Evolutionary conservation across 2,329 filamentous ascomycete genomes (phyloP).

Genomic region (Acephala macrosclerotiorum): DNA sequence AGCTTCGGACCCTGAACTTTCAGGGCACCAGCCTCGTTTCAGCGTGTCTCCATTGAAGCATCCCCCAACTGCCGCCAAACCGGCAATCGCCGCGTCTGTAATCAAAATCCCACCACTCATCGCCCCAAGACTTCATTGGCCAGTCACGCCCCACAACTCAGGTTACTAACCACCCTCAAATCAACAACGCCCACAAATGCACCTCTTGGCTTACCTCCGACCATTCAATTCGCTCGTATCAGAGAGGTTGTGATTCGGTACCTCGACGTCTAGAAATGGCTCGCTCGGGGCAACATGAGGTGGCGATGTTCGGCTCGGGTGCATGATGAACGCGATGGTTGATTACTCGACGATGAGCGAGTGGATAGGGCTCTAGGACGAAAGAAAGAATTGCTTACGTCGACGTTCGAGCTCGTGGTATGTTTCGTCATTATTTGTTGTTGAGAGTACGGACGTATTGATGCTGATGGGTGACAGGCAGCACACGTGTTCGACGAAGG

Average conservation of each 20-base stretch:
- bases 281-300: neutral
- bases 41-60: too few species aligned
- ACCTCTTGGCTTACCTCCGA: neutral
- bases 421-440: neutral
- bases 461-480: neutral
- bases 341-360: neutral
- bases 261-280: neutral
- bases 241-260: neutral
- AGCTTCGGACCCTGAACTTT: neutral
- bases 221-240: neutral
- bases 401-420: neutral
- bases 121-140: neutral
- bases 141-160: neutral
- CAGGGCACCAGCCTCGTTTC: neutral
- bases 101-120: neutral
- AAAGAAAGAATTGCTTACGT: neutral
- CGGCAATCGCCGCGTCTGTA: neutral
- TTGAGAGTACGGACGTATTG: neutral
- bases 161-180: neutral
- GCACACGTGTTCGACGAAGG: too few species aligned
- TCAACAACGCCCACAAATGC: neutral
- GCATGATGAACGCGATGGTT: slow-evolving; percentile 3
- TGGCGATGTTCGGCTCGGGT: slow-evolving; percentile 5
- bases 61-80: too few species aligned
- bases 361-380: neutral